Evolutionary conservation across 2,329 filamentous ascomycete genomes (phyloP), one percentile per base, ranked within the genome.

Genomic region (Monascus ruber): DNA sequence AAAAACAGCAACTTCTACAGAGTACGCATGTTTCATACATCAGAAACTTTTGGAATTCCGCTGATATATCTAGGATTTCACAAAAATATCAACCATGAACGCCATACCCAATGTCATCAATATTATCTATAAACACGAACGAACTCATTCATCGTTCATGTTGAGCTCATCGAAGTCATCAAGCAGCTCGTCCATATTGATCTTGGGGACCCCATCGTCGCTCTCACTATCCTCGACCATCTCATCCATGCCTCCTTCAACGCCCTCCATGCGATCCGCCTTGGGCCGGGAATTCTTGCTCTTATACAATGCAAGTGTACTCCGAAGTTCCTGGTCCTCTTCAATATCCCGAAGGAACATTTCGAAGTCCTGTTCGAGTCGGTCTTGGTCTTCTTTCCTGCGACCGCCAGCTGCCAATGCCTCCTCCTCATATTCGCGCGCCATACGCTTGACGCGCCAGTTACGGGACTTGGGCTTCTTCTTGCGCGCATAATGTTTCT

Each of bases 261-360:
- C 25, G 33, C 58, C 61, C 28, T 77, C 72, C 55, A 68, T 66
- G 53, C 67, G 64, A 36, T 63, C 58, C 34, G 59, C 54, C 37
- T 65, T 61, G 60, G 45, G 62, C 56, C 45, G 59, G 53, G 55
- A 70, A 63, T 52, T 74, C 69, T 72, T 65, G 29, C 65, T 65
- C 58, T 89, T 94, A 69, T 94, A 98, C 53, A 98, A 62, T 34
- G 85, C 84, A 58, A 98, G 69, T 1, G 86, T 87, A 33, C 80
- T 76, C 40, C 91, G 74, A 49, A 95, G 72, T 56, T 98, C 91
- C 38, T 83, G 75, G 60, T 98, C 91, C 59, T 96, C 88, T 65
- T 98, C 93, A 7, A 98, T 85, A 62, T 98, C 91, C 34, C 83
- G 81, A 71, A 98, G 69, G 77, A 98, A 98, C 76, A 88, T 78